A percentile compares a stretch with the other conserved stretches of the same genome.
Conservation (phyloP, 1,284 basidiomycete species). For the Trichosporon inkin region DNA sequence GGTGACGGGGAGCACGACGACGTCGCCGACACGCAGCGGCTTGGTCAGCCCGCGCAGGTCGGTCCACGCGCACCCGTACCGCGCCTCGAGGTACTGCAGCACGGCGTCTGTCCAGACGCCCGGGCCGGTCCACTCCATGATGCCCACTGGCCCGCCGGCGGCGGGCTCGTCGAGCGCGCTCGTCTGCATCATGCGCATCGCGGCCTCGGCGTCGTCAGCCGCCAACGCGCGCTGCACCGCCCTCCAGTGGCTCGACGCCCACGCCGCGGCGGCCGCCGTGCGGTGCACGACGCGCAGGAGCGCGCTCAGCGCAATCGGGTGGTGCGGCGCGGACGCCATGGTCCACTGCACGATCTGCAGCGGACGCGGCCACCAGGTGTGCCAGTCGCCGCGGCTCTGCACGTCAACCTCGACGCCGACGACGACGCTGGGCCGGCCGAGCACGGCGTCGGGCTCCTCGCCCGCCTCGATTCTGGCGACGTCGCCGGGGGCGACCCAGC, state of each 20-base stretch:
- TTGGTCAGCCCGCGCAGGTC: constrained; percentile 38
- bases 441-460: constrained; percentile 27
- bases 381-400: constrained; percentile 47
- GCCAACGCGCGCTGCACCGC: constrained; percentile 13
- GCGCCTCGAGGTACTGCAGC: constrained; percentile 39
- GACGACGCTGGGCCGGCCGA: constrained; percentile 43
- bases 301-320: constrained; percentile 44
- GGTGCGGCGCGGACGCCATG: constrained; percentile 41
- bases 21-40: constrained; percentile 48
- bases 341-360: constrained; percentile 53
- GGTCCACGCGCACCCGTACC: constrained; percentile 44
- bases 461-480: constrained; percentile 24
- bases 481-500: constrained; percentile 25
- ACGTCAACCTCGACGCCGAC: constrained; percentile 52
- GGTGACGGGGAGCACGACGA: constrained; percentile 49
- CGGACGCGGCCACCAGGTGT: constrained; percentile 49
- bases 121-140: constrained; percentile 50
- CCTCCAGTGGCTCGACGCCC: constrained; percentile 29
- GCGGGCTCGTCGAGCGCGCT: constrained; percentile 32
- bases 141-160: constrained; percentile 44
- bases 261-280: constrained; percentile 38
- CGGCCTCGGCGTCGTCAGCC: not conserved
- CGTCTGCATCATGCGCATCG: constrained; percentile 18
- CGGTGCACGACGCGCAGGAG: constrained; percentile 40
- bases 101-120: constrained; percentile 49